Conservation (phyloP, 805 yeast species). For the Saccharomyces paradoxus region DNA sequence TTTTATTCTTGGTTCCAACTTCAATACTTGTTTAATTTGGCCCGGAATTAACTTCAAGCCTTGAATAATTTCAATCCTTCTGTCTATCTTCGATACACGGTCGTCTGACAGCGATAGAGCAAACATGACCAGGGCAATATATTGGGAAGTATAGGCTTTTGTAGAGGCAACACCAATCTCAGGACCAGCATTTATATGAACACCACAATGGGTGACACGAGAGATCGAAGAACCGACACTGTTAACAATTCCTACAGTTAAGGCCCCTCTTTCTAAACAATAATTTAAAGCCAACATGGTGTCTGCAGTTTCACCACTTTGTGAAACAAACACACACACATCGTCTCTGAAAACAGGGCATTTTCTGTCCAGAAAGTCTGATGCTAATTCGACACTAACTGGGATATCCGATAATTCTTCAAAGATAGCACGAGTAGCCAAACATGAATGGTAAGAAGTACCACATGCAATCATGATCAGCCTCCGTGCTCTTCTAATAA, state of each 20-base stretch:
- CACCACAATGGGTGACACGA: conserved; percentile 97
- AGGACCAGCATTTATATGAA: conserved; percentile 98
- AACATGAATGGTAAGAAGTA: conserved; percentile 96
- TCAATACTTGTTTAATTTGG: conserved; percentile 72
- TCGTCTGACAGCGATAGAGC: conserved; percentile 93
- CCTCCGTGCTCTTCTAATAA: conserved; percentile 90
- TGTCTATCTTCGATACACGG: conserved; percentile 61
- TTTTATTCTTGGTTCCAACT: conserved; percentile 66
- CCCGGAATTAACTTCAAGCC: conserved; percentile 79
- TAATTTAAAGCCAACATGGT: conserved; percentile 90
- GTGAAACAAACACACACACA: conserved; percentile 94
- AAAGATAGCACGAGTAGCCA: conserved; percentile 92
- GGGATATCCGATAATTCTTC: conserved; percentile 96
- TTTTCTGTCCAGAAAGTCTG: conserved; percentile 87
- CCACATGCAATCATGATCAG: conserved; percentile 99
- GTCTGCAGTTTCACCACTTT: conserved; percentile 98
- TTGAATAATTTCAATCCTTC: conserved; percentile 78
- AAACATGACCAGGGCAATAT: conserved; percentile 92
- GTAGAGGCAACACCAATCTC: conserved; percentile 99
- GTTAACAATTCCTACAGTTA: conserved; percentile 95
- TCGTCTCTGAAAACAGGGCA: conserved; percentile 99
- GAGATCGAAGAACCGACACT: conserved; percentile 96
- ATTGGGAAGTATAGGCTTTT: conserved; percentile 97
- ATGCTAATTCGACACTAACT: conserved; percentile 84
- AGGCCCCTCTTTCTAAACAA: conserved; percentile 93